phyloP scores from a whole-genome alignment of 805 yeast species.

The Candida golubevii region DNA sequence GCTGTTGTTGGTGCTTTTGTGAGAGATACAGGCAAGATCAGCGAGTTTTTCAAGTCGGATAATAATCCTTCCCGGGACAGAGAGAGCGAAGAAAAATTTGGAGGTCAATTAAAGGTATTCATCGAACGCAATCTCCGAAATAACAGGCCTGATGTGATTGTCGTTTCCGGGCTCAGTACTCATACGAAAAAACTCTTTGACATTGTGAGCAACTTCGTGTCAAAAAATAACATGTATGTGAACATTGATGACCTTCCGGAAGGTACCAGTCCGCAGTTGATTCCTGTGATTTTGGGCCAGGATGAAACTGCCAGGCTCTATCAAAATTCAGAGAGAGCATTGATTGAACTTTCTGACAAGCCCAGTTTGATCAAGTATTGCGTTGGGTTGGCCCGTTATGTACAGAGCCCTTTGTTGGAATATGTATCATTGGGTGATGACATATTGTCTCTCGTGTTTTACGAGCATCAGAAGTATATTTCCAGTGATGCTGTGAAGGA shows the following conservation, averaged over 20 bases:
- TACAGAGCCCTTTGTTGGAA: conserved; percentile 90
- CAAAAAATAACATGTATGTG: conserved; percentile 49
- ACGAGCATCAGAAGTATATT: conserved; percentile 68
- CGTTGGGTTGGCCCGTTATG: conserved; percentile 84
- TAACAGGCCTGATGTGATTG: conserved; percentile 78
- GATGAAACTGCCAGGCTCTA: conserved; percentile 91
- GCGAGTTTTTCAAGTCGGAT: conserved; percentile 73
- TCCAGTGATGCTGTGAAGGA: conserved; percentile 57
- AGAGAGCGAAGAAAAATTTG: conserved; percentile 42
- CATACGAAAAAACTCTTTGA: conserved; percentile 59
- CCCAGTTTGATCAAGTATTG: conserved; percentile 78
- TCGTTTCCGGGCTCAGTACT: conserved; percentile 82
- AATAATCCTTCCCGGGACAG: conserved; percentile 55
- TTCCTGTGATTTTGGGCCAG: conserved; percentile 76
- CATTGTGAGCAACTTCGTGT: conserved; percentile 52
- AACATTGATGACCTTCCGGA: conserved; percentile 43
- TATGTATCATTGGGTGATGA: conserved; percentile 79
- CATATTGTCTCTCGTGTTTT: conserved; percentile 61
- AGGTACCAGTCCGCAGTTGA: conserved; percentile 45
- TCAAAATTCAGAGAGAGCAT: conserved; percentile 74
- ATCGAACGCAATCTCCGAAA: conserved; percentile 53
- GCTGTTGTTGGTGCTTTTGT: conserved; percentile 81
- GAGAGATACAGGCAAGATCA: conserved; percentile 75
- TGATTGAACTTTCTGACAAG: conserved; percentile 76
- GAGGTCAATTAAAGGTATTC: conserved; percentile 64